Evolutionary conservation across 352 stramenopile genomes (phyloP).

Genomic region (Pythium aphanidermatum): DNA sequence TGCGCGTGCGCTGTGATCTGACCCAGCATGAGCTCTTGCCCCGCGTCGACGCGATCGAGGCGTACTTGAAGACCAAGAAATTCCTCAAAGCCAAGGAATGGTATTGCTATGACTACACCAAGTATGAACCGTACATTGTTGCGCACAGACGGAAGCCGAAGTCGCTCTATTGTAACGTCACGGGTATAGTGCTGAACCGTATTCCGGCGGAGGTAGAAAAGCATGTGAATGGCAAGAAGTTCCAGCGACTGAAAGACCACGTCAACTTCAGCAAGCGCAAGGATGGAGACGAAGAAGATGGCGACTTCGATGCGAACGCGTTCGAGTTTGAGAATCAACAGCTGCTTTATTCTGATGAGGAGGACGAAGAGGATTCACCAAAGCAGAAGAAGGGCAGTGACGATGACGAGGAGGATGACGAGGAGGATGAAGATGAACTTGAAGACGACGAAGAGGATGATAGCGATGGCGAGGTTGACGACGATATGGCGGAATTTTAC

Average conservation of each 20-base stretch:
- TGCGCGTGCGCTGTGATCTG: constrained; percentile 63
- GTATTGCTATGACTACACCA: constrained; percentile 87
- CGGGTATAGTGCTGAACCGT: constrained; percentile 77
- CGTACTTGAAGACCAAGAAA: constrained; percentile 72
- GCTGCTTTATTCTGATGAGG: constrained; percentile 62
- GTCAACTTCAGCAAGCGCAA: constrained; percentile 42
- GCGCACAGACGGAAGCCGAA: constrained; percentile 77
- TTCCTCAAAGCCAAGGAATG: constrained; percentile 78
- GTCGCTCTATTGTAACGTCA: constrained; percentile 87
- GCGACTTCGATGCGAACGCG: constrained; percentile 67
- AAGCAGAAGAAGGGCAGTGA: constrained; percentile 3
- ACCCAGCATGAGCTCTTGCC: constrained; percentile 79
- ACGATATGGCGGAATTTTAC: constrained; percentile 64
- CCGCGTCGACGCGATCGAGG: constrained; percentile 46
- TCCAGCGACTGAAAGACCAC: constrained; percentile 70
- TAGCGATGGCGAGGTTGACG: constrained; percentile 18
- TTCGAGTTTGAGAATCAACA: constrained; percentile 83
- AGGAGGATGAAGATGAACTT: constrained; percentile 18
- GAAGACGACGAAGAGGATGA: constrained; percentile 16
- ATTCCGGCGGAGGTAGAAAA: constrained; percentile 87
- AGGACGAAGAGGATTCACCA: constrained; percentile 30
- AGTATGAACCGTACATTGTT: constrained; percentile 90
- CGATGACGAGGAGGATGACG: constrained; percentile 13
- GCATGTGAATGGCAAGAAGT: constrained; percentile 87
- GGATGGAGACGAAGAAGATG: constrained; percentile 26